A percentile compares a stretch with the other conserved stretches of the same genome.
Evolutionary conservation across 2,329 filamentous ascomycete species (phyloP).

Genomic region (Colletotrichum sublineola): DNA sequence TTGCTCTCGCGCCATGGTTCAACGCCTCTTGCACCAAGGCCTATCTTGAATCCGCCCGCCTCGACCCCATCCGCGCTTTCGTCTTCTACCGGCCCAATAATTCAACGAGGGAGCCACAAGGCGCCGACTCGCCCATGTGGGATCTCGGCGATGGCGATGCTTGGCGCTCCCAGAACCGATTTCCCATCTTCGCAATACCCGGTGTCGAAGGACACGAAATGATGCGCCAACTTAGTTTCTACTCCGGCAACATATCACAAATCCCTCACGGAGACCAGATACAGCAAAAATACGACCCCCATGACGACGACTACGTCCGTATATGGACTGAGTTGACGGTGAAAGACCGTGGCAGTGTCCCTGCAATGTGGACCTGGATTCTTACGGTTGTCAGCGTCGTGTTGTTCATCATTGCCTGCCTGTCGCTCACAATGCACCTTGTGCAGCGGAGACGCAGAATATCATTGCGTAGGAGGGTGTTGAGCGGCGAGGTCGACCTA

Average conservation of each 20-base stretch:
- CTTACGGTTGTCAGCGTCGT: slow-evolving; percentile 79
- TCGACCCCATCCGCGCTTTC: slow-evolving; percentile 72
- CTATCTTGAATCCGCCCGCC: slow-evolving; percentile 74
- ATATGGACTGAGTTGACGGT: slow-evolving; percentile 70
- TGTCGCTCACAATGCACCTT: slow-evolving; percentile 80
- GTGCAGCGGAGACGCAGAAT: slow-evolving; percentile 79
- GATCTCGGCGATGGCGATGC: slow-evolving; percentile 73
- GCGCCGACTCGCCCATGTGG: slow-evolving; percentile 76
- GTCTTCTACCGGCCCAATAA: slow-evolving; percentile 73
- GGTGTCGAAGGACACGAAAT: slow-evolving; percentile 75
- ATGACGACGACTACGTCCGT: slow-evolving; percentile 70
- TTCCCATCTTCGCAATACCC: slow-evolving; percentile 86
- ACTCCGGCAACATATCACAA: slow-evolving; percentile 80
- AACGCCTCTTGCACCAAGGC: slow-evolving; percentile 78
- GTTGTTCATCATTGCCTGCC: slow-evolving; percentile 74
- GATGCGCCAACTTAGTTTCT: slow-evolving; percentile 79
- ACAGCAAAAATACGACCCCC: slow-evolving; percentile 65
- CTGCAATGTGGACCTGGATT: slow-evolving; percentile 86
- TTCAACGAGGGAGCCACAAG: slow-evolving; percentile 72
- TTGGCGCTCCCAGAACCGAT: slow-evolving; percentile 81
- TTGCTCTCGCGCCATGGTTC: slow-evolving; percentile 91
- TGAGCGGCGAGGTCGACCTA: slow-evolving; percentile 84
- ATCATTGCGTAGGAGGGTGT: slow-evolving; percentile 77
- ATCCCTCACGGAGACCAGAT: slow-evolving; percentile 72
- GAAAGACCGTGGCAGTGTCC: slow-evolving; percentile 64